Evolutionary conservation across 305 asterid species (phyloP), one percentile per base, ranked within the genome.

Genomic region (Plantago lanceolata): DNA sequence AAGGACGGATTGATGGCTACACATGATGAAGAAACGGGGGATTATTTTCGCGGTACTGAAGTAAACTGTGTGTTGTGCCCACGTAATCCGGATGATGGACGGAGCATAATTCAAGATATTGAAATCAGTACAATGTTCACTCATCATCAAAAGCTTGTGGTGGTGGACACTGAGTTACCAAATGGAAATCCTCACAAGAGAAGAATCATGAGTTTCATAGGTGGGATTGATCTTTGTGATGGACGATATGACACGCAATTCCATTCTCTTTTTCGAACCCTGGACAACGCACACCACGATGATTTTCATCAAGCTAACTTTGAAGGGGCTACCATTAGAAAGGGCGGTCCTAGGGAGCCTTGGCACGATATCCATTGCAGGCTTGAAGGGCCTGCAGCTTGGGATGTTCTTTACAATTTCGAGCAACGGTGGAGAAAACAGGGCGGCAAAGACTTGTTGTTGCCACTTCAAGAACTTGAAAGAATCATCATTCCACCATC

Each of bases 311-410:
- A 76, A 48, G 72, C 75, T 3, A 76, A 72, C 44, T 57, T 37
- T 20, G 6, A 24, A 20, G 81, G 75, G 2, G 81, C 78, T 7
- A 62, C 69, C 2, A 66, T 76, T 16, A 8, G n/a, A 15, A 76
- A 66, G n/a, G 78, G 81, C 40, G 81, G 81, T 15, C 81, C 81
- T 2, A 44, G 81, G 56, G 81, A 76, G 76, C 81, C 81, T 4
- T 76, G 81, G 81, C 81, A 76, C 48, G 81, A 76, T 44, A 76
- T 76, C 11, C 81, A 76, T 56, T 65, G 78, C 52, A 57, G 63
- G 61, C 2, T 79, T 17, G 78, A 73, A 17, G 82, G 82, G 3
- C 66, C 81, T 3, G 67, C 51, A 3, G 78, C 81, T 17, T 76
- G 81, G 81, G 81, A 76, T n/a, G 81, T 76, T 13, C 65, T 76